A percentile compares a stretch with the other conserved stretches of the same genome.
Evolutionary conservation across 352 stramenopile genomes (phyloP).

Genomic region (Pythium dissimile): DNA sequence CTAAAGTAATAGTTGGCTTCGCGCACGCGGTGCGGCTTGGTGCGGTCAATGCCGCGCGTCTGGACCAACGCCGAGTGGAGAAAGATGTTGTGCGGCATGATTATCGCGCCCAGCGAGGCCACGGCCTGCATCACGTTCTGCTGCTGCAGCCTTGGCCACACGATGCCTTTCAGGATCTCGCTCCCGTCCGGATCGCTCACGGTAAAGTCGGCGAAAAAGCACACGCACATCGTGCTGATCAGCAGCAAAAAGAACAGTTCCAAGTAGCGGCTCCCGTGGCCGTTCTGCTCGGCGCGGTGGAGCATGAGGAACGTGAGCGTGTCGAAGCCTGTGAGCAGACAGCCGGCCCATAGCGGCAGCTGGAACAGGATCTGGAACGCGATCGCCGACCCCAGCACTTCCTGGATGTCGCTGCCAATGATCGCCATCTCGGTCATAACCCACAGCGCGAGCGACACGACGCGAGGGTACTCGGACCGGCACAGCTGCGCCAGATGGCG

Average conservation of each 20-base stretch:
- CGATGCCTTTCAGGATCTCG: constrained; percentile 74
- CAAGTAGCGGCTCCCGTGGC: constrained; percentile 39
- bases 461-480: constrained; percentile 57
- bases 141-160: constrained; percentile 51
- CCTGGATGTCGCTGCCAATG: constrained; percentile 84
- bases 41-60: constrained; percentile 27
- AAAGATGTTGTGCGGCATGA: constrained; percentile 97
- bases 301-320: constrained; percentile 91
- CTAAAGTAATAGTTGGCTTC: constrained; percentile 85
- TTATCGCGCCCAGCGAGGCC: constrained; percentile 83
- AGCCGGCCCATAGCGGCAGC: constrained; percentile 69
- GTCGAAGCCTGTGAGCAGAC: constrained; percentile 57
- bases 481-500: constrained; percentile 77
- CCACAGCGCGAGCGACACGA: constrained; percentile 59
- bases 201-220: constrained; percentile 86
- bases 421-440: constrained; percentile 89
- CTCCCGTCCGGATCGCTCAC: constrained; percentile 51
- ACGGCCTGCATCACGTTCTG: constrained; percentile 66
- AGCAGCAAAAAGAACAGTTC: constrained; percentile 86
- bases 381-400: constrained; percentile 76
- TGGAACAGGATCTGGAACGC: constrained; percentile 76
- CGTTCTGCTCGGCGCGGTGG: constrained; percentile 32
- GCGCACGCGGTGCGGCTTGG: constrained; percentile 26
- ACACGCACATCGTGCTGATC: constrained; percentile 84
- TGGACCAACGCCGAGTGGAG: constrained; percentile 91